Conservation (phyloP, 192 early-diverging fungal species). For the Dissophora ornata region DNA sequence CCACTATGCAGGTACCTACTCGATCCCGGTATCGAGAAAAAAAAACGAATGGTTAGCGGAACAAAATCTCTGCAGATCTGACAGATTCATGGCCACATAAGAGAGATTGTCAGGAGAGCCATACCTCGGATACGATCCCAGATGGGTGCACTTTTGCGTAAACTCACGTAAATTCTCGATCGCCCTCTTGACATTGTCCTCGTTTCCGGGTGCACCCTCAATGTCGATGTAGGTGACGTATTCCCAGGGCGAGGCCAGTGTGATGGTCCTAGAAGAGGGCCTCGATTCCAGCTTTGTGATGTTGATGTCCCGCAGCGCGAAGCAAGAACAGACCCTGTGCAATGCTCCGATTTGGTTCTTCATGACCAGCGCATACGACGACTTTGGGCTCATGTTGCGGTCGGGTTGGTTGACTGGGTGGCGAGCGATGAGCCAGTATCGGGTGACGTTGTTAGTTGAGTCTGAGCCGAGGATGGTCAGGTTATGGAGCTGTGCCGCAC, state of each 20-base stretch:
- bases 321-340: conserved; percentile 41
- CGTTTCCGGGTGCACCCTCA: conserved; percentile 43
- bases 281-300: conserved; percentile 48
- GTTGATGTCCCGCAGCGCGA: conserved; percentile 47
- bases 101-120: no score
- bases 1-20: conserved; percentile 15
- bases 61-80: no score
- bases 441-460: conserved; percentile 45
- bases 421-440: conserved; percentile 47
- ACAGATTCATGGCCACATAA: no score
- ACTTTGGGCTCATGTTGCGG: conserved; percentile 40
- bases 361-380: conserved; percentile 44
- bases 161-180: conserved; percentile 48
- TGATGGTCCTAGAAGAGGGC: conserved; percentile 35
- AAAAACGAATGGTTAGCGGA: neutral
- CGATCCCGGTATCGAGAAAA: neutral
- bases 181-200: conserved; percentile 34
- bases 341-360: conserved; percentile 47
- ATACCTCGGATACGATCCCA: conserved; percentile 50
- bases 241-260: conserved; percentile 39
- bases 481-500: conserved; percentile 28
- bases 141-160: conserved; percentile 43
- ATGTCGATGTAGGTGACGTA: conserved; percentile 49
- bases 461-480: conserved; percentile 43
- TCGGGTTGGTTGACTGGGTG: conserved; percentile 41